phyloP scores from a whole-genome alignment of 768 basidiomycete species.

The Lentinula aciculospora region DNA sequence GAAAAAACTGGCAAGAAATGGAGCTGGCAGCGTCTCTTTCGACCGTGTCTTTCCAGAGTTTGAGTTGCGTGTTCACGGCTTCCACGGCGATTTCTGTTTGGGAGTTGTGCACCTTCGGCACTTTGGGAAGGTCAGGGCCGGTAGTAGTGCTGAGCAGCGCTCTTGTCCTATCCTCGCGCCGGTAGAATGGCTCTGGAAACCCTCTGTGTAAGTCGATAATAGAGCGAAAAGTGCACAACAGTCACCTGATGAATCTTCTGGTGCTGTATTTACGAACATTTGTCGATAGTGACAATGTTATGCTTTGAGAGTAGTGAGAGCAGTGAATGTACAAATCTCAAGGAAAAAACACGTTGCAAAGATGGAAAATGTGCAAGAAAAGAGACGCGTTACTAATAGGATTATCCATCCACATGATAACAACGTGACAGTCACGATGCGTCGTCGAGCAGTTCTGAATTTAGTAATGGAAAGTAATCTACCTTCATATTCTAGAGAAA shows the following conservation, averaged over 20 bases:
- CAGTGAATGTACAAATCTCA: no score
- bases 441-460: no score
- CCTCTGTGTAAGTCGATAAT: background rate
- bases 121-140: background rate
- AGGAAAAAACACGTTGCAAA: no score
- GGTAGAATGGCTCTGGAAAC: background rate
- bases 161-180: background rate
- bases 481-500: no score
- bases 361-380: no score
- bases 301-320: no score
- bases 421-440: no score
- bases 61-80: background rate
- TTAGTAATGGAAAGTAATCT: no score
- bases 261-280: background rate
- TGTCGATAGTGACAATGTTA: no score
- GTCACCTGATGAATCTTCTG: background rate
- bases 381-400: no score
- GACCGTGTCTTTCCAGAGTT: background rate
- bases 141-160: slow-evolving; percentile 7
- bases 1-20: background rate
- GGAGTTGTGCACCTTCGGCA: background rate
- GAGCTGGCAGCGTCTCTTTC: background rate
- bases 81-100: background rate
- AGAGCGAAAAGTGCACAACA: background rate
- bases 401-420: no score